Evolutionary conservation across 257 asterid species (phyloP), one percentile per base, ranked within the genome.

Genomic region (Fraxinus quadrangulata): DNA sequence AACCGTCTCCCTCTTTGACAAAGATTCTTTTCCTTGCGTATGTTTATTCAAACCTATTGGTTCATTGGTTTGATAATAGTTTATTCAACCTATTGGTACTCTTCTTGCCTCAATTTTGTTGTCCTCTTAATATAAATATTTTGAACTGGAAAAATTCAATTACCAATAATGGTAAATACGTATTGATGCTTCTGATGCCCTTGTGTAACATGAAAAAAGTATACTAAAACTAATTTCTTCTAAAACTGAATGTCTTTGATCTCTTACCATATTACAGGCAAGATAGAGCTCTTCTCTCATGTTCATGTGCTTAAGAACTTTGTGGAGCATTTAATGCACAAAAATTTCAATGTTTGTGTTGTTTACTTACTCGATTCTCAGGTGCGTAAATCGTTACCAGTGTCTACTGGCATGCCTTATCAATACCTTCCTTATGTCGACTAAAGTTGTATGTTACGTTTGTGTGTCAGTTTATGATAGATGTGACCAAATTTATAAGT

Each of bases 351-450:
- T 75, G 91, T 91, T 61, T 95, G 98, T 85, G 98, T 70, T 37
- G 99, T 95, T 13, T 95, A 93, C 86, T 80, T 93, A 21, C 99
- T 95, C 71, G 99, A 95, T 85, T 95, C 98, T n/a, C 97, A 93
- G 98, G 97, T 95, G 83, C 75, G 72, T 77, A 51, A 6, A 6
- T 70, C 9, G 67, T 47, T 30, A 47, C 49, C 11, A 67, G 39
- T 79, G 33, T 66, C 40, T 77, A 17, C 28, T 42, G 40, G 30
- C 47, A 68, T 26, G 42, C 67, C 23, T 24, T 26, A 9, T 69
- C 67, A 51, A 75, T 75, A 23, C 33, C 28, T 65, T 77, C 56
- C 78, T 72, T 79, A 33, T 67, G 51, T 80, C 37, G 24, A 69
- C 81, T 80, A 56, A 76, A 47, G 11, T 77, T 51, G 16, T 59